Evolutionary conservation across 495 filamentous ascomycete genomes (phyloP).

Genomic region (Daldinia vernicosa): DNA sequence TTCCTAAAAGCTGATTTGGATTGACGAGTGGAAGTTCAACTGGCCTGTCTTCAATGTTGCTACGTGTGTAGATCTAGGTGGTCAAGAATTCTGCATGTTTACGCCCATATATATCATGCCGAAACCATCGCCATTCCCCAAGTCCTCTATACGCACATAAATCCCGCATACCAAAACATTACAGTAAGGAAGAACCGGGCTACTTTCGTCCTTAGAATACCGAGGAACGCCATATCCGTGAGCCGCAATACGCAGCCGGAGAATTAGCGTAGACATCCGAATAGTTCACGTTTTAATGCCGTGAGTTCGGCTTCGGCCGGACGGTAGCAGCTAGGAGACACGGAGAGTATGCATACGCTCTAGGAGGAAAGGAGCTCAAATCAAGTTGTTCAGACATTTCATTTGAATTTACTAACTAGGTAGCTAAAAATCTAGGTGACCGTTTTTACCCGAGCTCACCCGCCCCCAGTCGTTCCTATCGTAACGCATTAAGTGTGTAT

Average conservation of each 20-base stretch:
- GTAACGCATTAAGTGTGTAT: slow-evolving; percentile 38
- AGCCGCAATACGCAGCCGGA: slow-evolving; percentile 12
- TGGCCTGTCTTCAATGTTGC: neutral
- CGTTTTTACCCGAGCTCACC: slow-evolving; percentile 44
- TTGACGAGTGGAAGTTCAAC: too few relatives aligned
- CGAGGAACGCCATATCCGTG: neutral
- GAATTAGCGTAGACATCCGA: slow-evolving; percentile 32
- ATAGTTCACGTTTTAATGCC: slow-evolving; percentile 34
- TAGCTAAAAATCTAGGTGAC: slow-evolving; percentile 40
- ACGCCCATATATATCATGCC: neutral
- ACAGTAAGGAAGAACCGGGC: neutral
- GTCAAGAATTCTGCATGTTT: neutral
- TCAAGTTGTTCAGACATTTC: slow-evolving; percentile 15
- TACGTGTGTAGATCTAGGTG: neutral
- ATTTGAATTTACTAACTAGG: slow-evolving; percentile 37
- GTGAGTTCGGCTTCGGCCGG: slow-evolving; percentile 22
- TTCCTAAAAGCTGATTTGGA: too few relatives aligned
- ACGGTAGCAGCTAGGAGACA: slow-evolving; percentile 3
- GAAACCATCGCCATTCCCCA: neutral
- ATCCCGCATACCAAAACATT: neutral
- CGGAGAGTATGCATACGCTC: neutral
- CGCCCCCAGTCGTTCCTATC: slow-evolving; percentile 44
- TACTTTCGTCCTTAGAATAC: too few relatives aligned
- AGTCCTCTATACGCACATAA: neutral
- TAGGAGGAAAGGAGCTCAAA: neutral